These are phyloP conservation scores for Alliaria petiolata DNA, from an alignment of 345 rosid species.

Conservation along the genomic window DNA sequence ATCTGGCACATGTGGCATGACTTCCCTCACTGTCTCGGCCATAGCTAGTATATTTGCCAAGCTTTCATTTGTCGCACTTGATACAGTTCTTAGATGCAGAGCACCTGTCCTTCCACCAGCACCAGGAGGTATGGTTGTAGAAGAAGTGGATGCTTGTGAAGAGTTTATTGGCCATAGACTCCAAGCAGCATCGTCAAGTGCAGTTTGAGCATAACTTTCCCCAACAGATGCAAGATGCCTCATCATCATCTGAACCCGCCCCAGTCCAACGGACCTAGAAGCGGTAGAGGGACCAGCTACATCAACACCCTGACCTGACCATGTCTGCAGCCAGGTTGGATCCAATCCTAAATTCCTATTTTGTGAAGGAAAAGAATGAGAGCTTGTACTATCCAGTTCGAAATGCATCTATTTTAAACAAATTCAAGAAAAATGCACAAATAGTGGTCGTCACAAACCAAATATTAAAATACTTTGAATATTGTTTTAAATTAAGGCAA, in stretches of 20 bases:
- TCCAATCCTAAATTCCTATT: conserved; percentile 78
- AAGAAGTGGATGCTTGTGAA: conserved; percentile 64
- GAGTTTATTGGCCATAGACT: conserved; percentile 81
- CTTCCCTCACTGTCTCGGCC: conserved; percentile 95
- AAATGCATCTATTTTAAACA: neutral
- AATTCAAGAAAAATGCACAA: neutral
- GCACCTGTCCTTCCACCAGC: conserved; percentile 52
- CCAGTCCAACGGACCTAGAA: conserved; percentile 70
- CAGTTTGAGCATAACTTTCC: conserved; percentile 84
- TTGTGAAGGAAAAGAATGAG: conserved; percentile 14
- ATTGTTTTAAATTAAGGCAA: neutral
- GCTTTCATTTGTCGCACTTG: conserved; percentile 50
- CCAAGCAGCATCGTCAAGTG: conserved; percentile 89
- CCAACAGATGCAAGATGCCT: conserved; percentile 98
- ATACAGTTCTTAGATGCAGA: conserved; percentile 55
- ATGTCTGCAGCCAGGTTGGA: conserved; percentile 69
- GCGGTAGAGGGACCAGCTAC: conserved; percentile 92
- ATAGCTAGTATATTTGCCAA: conserved; percentile 77
- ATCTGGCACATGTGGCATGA: conserved; percentile 90
- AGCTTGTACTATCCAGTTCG: conserved; percentile 1
- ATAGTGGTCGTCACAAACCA: neutral
- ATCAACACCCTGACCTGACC: conserved; percentile 76
- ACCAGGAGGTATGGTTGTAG: conserved; percentile 52
- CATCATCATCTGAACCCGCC: conserved; percentile 98
- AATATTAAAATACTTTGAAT: neutral